Percentiles rank a stretch among this genome's conserved stretches.
These are phyloP conservation scores for Blepharisma stoltei DNA, from an alignment of 73 alveolate species.

Conservation along the genomic window DNA sequence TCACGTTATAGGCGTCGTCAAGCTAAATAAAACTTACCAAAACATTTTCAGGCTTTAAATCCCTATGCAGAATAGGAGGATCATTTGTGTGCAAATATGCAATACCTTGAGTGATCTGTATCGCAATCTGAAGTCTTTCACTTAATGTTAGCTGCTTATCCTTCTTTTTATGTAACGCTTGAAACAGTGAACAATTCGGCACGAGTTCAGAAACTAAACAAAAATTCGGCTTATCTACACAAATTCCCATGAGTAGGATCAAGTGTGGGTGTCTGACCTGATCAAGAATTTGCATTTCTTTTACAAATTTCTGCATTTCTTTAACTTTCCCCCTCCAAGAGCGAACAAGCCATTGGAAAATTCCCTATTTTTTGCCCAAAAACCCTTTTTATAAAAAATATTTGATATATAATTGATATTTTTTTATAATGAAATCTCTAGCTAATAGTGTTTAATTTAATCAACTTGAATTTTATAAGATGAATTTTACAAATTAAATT, in stretches of 20 bases:
- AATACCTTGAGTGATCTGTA: conserved; percentile 5
- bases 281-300: not conserved
- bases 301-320: conserved; percentile 19
- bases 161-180: not conserved
- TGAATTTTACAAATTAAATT: too few species aligned
- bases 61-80: conserved; percentile 22
- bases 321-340: too few species aligned
- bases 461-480: too few species aligned
- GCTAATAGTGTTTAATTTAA: too few species aligned
- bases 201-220: conserved; percentile 9
- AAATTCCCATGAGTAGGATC: conserved; percentile 17
- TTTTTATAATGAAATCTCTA: too few species aligned
- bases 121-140: not conserved
- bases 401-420: too few species aligned
- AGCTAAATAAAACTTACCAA: not conserved
- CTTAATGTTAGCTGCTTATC: not conserved
- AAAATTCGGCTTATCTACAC: conserved; percentile 11
- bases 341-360: too few species aligned
- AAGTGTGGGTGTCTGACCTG: conserved; percentile 21
- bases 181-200: conserved; percentile 18
- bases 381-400: too few species aligned
- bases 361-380: too few species aligned
- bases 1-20: not conserved
- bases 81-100: not conserved
- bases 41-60: conserved; percentile 22